A percentile compares a stretch with the other conserved stretches of the same genome.
phyloP scores from a whole-genome alignment of 352 stramenopile species.

The Pythium utonaiense region DNA sequence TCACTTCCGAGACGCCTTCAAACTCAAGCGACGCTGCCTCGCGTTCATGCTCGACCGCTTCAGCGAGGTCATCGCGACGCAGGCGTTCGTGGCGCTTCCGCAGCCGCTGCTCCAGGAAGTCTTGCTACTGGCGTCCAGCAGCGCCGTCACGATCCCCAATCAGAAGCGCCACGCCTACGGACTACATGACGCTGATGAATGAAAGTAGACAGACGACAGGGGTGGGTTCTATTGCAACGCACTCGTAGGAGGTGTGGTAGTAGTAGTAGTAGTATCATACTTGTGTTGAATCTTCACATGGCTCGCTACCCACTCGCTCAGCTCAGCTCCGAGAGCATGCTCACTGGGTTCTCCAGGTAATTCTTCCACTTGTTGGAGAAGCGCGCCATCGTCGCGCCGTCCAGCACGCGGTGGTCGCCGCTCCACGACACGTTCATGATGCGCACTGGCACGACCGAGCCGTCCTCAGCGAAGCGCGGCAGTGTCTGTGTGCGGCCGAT shows the following conservation, averaged over 20 bases:
- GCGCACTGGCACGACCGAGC: slow-evolving; percentile 78
- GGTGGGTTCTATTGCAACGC: neutral
- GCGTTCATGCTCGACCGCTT: slow-evolving; percentile 83
- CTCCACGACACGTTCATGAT: slow-evolving; percentile 98
- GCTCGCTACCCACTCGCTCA: slow-evolving; percentile 22
- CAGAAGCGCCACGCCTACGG: slow-evolving; percentile 23
- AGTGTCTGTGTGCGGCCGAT: slow-evolving; percentile 95
- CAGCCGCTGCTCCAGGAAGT: slow-evolving; percentile 72
- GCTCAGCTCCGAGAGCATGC: slow-evolving; percentile 90
- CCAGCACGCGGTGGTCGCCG: slow-evolving; percentile 97
- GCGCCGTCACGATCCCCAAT: slow-evolving; percentile 68
- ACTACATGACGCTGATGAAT: neutral
- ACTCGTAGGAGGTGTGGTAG: too few species aligned
- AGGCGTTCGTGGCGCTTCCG: slow-evolving; percentile 64
- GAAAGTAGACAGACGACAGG: neutral
- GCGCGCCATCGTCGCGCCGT: slow-evolving; percentile 96
- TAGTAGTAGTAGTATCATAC: too few species aligned
- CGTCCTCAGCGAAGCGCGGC: slow-evolving; percentile 90
- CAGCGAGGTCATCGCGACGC: slow-evolving; percentile 60
- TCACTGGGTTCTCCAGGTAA: slow-evolving; percentile 93
- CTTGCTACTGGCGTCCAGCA: slow-evolving; percentile 51
- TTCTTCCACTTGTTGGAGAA: slow-evolving; percentile 97
- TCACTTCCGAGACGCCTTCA: slow-evolving; percentile 60
- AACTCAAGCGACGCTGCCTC: slow-evolving; percentile 79
- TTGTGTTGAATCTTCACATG: neutral